These are phyloP conservation scores for Nelumbo lutea DNA, from an alignment of 164 flowering plant species.

Conservation along the genomic window DNA sequence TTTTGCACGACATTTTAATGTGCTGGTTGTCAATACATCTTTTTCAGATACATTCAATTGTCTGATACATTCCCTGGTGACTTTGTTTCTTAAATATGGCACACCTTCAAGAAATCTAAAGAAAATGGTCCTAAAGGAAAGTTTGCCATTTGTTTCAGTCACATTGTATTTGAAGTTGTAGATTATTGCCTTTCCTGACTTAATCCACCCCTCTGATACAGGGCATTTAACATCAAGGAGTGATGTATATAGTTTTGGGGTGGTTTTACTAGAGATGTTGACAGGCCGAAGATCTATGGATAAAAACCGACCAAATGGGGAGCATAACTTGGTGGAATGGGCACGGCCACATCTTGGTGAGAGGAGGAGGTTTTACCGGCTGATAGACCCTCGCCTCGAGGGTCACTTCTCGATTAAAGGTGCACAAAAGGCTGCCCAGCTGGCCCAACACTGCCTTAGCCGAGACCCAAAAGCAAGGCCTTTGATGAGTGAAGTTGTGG, in stretches of 20 bases:
- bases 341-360: slow-evolving; percentile 49
- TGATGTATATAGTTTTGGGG: slow-evolving; percentile 54
- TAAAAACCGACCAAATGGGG: slow-evolving; percentile 51
- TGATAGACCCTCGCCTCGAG: slow-evolving; percentile 50
- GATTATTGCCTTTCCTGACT: neutral
- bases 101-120: no score
- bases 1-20: no score
- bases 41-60: no score
- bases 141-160: neutral
- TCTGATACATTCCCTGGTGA: no score
- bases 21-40: no score
- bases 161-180: neutral
- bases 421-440: slow-evolving; percentile 45
- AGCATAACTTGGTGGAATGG: slow-evolving; percentile 56
- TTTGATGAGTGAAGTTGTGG: slow-evolving; percentile 49
- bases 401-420: slow-evolving; percentile 54
- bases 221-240: slow-evolving; percentile 52
- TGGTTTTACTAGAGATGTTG: slow-evolving; percentile 46
- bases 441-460: slow-evolving; percentile 49
- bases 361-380: slow-evolving; percentile 33
- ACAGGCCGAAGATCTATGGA: slow-evolving; percentile 59
- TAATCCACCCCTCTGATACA: slow-evolving; percentile 9
- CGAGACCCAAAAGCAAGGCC: slow-evolving; percentile 52
- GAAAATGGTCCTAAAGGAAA: no score
- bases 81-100: no score